Base-by-base conservation (phyloP, 208 protist genomes). In the Trypanosoma theileri region DNA sequence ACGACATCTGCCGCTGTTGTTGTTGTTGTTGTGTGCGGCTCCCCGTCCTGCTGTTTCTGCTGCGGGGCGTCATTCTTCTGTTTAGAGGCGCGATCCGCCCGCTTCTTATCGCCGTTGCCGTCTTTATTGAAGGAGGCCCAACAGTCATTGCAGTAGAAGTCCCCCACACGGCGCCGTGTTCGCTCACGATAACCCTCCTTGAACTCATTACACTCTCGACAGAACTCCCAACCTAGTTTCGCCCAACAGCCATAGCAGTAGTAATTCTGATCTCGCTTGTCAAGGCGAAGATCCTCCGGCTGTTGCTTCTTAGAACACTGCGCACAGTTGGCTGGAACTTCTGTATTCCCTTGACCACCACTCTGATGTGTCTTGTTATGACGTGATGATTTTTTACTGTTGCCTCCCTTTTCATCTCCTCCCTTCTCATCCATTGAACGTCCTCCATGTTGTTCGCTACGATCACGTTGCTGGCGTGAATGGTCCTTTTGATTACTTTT, bases 181-280 rank as follows among this genome's bases (percentile, higher is more conserved):
- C 63, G 51, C 71, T 82, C 82, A 4, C 81, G 80, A n/a, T 78
- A 66, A 0, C 84, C 79, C 50, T 80, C 69, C 42, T 78, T 77
- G 64, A 94, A 94, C 71, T 86, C 85, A 26, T 72, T 70, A 59
- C 89, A 94, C 46, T 80, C 54, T 50, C 19, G 26, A 59, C 89
- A 94, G 77, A 88, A 87, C 61, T 74, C 78, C 69, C 75, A 88
- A 21, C 89, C 89, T 17, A 60, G 46, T 54, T 82, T 81, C 17
- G 77, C 77, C 89, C 89, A 94, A 73, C 89, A 94, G 41, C 66
- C 62, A 70, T 91, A 91, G 71, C 89, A 94, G 75, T 91, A 94
- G 46, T 73, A 73, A 48, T 74, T 58, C 48, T 72, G 54, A 66
- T 91, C 85, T 17, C 73, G 64, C 11, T 69, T 60, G 57, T 90